Base-by-base conservation (phyloP, 164 flowering plant species). In the Sedum album region DNA sequence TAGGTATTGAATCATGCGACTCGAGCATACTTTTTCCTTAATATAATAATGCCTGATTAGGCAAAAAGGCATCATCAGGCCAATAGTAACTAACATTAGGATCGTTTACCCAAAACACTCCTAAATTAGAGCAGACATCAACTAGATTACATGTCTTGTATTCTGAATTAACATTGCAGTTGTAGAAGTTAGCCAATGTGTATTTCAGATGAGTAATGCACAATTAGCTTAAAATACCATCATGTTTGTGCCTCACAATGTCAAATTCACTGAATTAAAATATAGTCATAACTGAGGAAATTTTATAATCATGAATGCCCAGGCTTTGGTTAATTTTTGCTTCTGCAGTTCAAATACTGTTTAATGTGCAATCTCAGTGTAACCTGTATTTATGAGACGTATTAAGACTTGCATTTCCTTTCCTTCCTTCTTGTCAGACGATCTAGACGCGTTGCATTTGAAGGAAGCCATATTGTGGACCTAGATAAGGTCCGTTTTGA, bases 391-490 rank as follows among this genome's bases (percentile, higher is more conserved):
- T 5, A 60, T 30, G 8, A 35, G 42, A 13, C 39, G n/a, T n/a
- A n/a, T n/a, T n/a, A n/a, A n/a, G n/a, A n/a, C n/a, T n/a, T n/a
- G n/a, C n/a, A n/a, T 41, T 51, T 42, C 67, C 70, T 44, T 26
- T 11, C 4, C 28, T 73, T 18, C 70, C 33, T 11, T 17, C 21
- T 20, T 41, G 23, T 35, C 85, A 94, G 96, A 71, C 76, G 73
- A 74, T 66, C 41, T 61, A 79, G 99, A 79, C 85, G 97, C 81
- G 81, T 82, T 72, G 78, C 77, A 44, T 91, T 86, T 68, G 97
- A 91, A 88, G 97, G 96, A 66, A 88, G 88, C 26, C 87, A 87
- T 75, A 84, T 88, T 70, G 96, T 86, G 66, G 91, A 94, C 76
- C 96, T 89, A 25, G 97, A 90, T 71, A 86, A 84, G 95, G 99